These are phyloP conservation scores for Aureobasidium sp. DNA, from an alignment of 2,329 filamentous ascomycete genomes.

Conservation along the genomic window DNA sequence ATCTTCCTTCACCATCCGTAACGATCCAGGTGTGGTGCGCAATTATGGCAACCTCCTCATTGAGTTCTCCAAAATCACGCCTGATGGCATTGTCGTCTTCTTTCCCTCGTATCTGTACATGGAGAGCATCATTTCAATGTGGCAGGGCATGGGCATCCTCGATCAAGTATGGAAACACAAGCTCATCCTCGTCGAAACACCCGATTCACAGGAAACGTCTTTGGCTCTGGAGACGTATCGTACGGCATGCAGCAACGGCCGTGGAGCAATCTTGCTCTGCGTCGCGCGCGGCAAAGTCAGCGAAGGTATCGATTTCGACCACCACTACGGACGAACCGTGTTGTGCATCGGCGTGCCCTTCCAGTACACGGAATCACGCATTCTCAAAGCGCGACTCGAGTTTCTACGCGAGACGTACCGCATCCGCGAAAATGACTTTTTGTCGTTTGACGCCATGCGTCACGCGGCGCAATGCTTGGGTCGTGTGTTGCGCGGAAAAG, in stretches of 20 bases:
- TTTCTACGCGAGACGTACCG: constrained; percentile 96
- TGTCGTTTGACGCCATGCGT: constrained; percentile 99
- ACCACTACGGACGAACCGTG: constrained; percentile 94
- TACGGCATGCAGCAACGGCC: constrained; percentile 93
- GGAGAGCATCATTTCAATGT: constrained; percentile 98
- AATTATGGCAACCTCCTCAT: constrained; percentile 93
- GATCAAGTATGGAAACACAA: constrained; percentile 99
- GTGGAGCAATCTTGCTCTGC: constrained; percentile 86
- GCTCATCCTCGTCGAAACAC: constrained; percentile 93
- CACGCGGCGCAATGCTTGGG: constrained; percentile 95
- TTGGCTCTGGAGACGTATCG: constrained; percentile 93
- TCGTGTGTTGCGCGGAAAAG: constrained; percentile 88
- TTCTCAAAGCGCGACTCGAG: constrained; percentile 88
- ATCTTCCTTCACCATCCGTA: constrained; percentile 89
- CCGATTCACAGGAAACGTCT: constrained; percentile 93
- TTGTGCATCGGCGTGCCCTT: constrained; percentile 95
- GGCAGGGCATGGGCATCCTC: constrained; percentile 97
- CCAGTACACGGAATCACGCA: constrained; percentile 96
- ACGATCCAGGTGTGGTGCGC: constrained; percentile 91
- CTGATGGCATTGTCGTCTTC: constrained; percentile 97
- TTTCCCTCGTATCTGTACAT: constrained; percentile 98
- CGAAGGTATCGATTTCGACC: constrained; percentile 98
- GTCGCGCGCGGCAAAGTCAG: constrained; percentile 96
- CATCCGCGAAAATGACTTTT: constrained; percentile 93
- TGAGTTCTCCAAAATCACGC: constrained; percentile 92